Evolutionary conservation across 1,284 basidiomycete genomes (phyloP), one percentile per base, ranked within the genome.

Genomic region (Marasmius sp.): DNA sequence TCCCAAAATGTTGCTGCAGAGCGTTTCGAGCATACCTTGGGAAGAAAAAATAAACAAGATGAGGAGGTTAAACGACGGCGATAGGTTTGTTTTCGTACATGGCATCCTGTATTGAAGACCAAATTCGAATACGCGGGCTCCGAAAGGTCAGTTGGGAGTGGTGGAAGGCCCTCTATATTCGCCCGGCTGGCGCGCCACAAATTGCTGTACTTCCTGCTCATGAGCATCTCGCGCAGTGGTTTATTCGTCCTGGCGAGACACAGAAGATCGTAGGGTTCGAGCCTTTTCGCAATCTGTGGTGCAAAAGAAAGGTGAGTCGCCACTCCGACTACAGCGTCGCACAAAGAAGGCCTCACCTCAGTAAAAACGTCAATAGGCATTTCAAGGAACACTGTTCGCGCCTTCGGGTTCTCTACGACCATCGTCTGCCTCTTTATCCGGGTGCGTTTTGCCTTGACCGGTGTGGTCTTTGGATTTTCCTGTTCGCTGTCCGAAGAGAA

Each of bases 231-330:
- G 18, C 80, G 76, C 16, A 83, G 66, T 0, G 64, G 60, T 39
- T 74, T 77, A 16, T 72, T 77, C 9, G 77, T 74, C 22, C 80
- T 71, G 9, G 79, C 66, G 1, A 84, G 73, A 61, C 72, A 70
- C 14, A 84, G 69, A 7, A 81, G 67, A 64, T 79, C 78, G 20
- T 67, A 33, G 1, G 80, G 77, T 22, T 72, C 66, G 12, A 79
- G 66, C 55, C 73, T 64, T 6, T 67, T 60, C 52, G 78, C 75
- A 18, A 80, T 72, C 79, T 79, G 65, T 12, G 27, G 6, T 11
- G 39, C 49, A 12, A 45, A 18, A n/a, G 16, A 41, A 37, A 43
- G 6, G 6, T 8, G 45, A 47, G 9, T 47, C n/a, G 7, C 16
- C 45, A 18, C 7, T 8, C 16, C 9, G n/a, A 14, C 45, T 18